A percentile compares a stretch with the other conserved stretches of the same genome.
Evolutionary conservation across 1,284 basidiomycete species (phyloP).

Genomic region (Porogramme epimiltina): DNA sequence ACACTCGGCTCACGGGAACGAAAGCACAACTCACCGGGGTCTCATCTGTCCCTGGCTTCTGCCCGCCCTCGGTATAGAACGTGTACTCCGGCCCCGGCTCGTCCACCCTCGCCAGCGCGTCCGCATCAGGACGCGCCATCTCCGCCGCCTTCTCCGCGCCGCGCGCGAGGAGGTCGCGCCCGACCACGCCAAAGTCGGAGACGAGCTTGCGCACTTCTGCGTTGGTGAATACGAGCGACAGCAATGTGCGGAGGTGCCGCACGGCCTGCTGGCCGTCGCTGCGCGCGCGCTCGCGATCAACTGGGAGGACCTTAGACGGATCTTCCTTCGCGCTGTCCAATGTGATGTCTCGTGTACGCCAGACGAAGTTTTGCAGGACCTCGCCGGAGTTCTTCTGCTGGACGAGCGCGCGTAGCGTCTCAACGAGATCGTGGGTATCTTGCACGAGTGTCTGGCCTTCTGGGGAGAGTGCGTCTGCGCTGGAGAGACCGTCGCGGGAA

Average conservation of each 20-base stretch:
- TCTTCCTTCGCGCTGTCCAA: slow-evolving; percentile 44
- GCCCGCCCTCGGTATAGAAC: slow-evolving; percentile 55
- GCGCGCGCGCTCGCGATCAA: slow-evolving; percentile 56
- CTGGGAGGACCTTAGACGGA: slow-evolving; percentile 47
- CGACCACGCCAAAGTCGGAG: slow-evolving; percentile 80
- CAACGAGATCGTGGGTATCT: slow-evolving; percentile 74
- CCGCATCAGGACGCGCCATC: slow-evolving; percentile 66
- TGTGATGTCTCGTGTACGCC: slow-evolving; percentile 68
- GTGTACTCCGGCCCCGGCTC: slow-evolving; percentile 67
- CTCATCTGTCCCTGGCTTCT: slow-evolving; percentile 38
- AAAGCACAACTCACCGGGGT: slow-evolving; percentile 29
- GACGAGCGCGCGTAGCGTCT: slow-evolving; percentile 72
- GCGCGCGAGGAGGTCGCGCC: slow-evolving; percentile 84
- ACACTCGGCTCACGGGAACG: too few relatives aligned
- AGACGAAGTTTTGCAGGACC: slow-evolving; percentile 86
- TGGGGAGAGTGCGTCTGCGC: slow-evolving; percentile 65
- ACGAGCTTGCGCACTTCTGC: slow-evolving; percentile 90
- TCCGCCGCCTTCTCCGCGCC: slow-evolving; percentile 79
- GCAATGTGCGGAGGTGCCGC: slow-evolving; percentile 81
- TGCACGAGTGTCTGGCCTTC: slow-evolving; percentile 78
- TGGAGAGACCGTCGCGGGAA: slow-evolving; percentile 64
- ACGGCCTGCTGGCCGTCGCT: slow-evolving; percentile 69
- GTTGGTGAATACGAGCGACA: slow-evolving; percentile 86
- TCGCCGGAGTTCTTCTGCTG: slow-evolving; percentile 87
- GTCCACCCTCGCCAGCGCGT: slow-evolving; percentile 68